These are phyloP conservation scores for Thielaviopsis punctulata DNA, from an alignment of 2,329 filamentous ascomycete species.

Conservation along the genomic window DNA sequence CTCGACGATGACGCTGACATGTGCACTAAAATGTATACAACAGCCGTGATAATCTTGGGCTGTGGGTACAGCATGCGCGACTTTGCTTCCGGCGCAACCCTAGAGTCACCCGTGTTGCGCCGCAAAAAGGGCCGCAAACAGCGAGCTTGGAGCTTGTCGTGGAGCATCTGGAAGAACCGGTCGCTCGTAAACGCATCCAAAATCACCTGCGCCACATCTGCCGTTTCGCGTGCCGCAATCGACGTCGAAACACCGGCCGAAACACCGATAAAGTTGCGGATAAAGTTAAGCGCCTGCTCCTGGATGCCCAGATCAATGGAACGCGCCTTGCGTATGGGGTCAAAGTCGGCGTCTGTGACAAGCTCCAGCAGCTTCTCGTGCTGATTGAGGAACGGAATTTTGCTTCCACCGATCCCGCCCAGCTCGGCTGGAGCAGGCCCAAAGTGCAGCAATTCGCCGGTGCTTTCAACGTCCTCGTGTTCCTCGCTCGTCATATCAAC, in stretches of 20 bases:
- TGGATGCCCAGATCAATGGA: constrained; percentile 73
- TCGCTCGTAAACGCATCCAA: constrained; percentile 61
- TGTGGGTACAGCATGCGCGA: constrained; percentile 38
- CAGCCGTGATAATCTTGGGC: constrained; percentile 56
- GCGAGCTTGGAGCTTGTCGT: constrained; percentile 55
- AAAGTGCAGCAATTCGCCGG: constrained; percentile 1
- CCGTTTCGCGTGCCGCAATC: constrained; percentile 34
- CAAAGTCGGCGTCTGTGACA: neutral
- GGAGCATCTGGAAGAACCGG: constrained; percentile 63
- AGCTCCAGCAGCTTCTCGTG: constrained; percentile 1
- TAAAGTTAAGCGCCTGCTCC: constrained; percentile 76
- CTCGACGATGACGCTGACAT: constrained; percentile 66
- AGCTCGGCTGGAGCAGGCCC: constrained; percentile 1
- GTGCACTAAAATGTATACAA: constrained; percentile 72
- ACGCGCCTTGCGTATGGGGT: constrained; percentile 37
- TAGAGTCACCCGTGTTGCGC: constrained; percentile 17
- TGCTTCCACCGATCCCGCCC: constrained; percentile 2
- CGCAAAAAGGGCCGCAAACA: constrained; percentile 35
- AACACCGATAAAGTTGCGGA: constrained; percentile 60
- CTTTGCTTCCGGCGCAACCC: constrained; percentile 18
- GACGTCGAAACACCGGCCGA: neutral
- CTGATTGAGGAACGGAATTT: neutral
- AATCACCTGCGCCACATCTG: constrained; percentile 70
- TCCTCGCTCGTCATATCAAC: constrained; percentile 37
- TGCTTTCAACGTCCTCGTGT: constrained; percentile 38